Conservation (phyloP, 495 filamentous ascomycete species). For the Neurospora discreta region DNA sequence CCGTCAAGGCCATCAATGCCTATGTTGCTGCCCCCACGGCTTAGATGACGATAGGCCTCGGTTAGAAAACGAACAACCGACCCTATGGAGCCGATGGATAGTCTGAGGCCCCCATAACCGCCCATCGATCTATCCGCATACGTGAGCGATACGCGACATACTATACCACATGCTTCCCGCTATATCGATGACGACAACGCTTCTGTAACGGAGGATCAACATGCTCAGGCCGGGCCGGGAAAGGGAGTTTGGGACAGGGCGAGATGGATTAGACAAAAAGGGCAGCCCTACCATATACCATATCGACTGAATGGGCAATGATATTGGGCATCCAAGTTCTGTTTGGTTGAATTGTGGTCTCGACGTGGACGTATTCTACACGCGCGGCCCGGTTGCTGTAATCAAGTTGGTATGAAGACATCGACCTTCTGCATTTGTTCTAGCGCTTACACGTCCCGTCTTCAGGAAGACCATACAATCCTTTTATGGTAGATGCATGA, state of each 20-base stretch:
- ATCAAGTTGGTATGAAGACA: not conserved
- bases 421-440: not conserved
- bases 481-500: not conserved
- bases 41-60: not conserved
- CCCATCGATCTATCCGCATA: not conserved
- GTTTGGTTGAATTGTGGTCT: not conserved
- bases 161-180: not conserved
- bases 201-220: not conserved
- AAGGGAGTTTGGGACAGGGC: not conserved
- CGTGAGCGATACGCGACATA: not conserved
- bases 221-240: not conserved
- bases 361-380: not conserved
- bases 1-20: constrained; percentile 56
- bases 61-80: not conserved
- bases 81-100: not conserved
- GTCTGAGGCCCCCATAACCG: not conserved
- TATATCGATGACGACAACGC: not conserved
- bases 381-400: not conserved
- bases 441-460: not conserved
- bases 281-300: not conserved
- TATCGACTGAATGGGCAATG: not conserved
- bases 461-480: not conserved
- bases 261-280: not conserved
- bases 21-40: constrained; percentile 19
- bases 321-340: not conserved